These are phyloP conservation scores for Kwoniella sp. DNA, from an alignment of 768 basidiomycete species.

Conservation along the genomic window DNA sequence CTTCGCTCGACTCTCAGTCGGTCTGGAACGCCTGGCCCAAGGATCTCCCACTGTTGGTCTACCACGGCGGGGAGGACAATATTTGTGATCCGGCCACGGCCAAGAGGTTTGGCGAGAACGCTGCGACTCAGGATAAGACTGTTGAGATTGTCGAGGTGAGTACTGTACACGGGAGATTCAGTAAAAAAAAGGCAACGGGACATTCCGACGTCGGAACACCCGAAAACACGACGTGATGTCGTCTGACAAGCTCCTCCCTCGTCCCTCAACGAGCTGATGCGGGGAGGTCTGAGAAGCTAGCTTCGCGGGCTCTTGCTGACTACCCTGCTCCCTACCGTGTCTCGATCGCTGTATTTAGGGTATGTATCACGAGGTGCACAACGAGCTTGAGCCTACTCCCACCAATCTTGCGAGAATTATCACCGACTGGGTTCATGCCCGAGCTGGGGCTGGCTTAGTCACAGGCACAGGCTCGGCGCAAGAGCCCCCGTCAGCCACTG, in stretches of 20 bases:
- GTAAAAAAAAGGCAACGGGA: background rate
- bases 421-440: slow-evolving; percentile 36
- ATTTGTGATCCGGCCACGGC: slow-evolving; percentile 39
- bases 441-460: slow-evolving; percentile 11
- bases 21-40: slow-evolving; percentile 39
- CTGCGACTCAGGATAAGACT: slow-evolving; percentile 33
- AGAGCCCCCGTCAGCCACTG: background rate
- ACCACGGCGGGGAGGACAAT: slow-evolving; percentile 45
- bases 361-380: slow-evolving; percentile 48
- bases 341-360: slow-evolving; percentile 29
- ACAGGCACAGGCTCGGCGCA: background rate
- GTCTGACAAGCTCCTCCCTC: no score
- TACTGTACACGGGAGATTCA: background rate
- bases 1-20: slow-evolving; percentile 23
- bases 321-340: background rate
- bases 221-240: no score
- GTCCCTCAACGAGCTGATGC: no score
- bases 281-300: no score
- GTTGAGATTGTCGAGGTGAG: slow-evolving; percentile 41
- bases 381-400: slow-evolving; percentile 46
- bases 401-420: slow-evolving; percentile 33
- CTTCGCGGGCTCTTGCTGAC: no score
- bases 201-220: background rate
- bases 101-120: slow-evolving; percentile 36
- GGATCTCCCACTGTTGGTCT: slow-evolving; percentile 41